A percentile compares a stretch with the other conserved stretches of the same genome.
Evolutionary conservation across 495 filamentous ascomycete species (phyloP).

Genomic region (Chaetomium tenue): DNA sequence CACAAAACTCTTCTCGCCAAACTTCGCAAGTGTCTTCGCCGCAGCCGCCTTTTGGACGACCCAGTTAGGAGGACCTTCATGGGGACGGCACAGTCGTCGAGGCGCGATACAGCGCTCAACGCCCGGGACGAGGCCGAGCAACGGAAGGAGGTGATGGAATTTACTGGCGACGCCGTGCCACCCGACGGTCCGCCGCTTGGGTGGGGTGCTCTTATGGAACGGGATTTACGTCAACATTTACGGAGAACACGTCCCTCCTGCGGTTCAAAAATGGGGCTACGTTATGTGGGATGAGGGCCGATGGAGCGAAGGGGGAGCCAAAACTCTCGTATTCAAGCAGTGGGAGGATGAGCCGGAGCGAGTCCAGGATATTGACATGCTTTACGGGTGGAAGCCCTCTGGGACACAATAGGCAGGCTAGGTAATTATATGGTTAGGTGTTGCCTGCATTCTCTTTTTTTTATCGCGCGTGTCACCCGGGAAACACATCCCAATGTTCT

Average conservation of each 20-base stretch:
- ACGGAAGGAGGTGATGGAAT: neutral
- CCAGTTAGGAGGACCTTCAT: neutral
- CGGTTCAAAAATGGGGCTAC: neutral
- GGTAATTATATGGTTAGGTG: too few species aligned
- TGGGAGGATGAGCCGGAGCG: neutral
- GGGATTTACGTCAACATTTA: neutral
- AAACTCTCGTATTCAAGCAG: neutral
- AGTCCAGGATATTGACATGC: neutral
- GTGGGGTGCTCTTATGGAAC: constrained; percentile 4
- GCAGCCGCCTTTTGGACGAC: neutral
- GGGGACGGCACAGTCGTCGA: neutral
- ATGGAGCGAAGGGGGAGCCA: neutral
- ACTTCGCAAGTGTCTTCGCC: neutral
- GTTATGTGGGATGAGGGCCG: constrained; percentile 9
- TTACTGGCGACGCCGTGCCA: constrained; percentile 3
- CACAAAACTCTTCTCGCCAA: neutral
- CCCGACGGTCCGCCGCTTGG: neutral
- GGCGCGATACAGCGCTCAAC: neutral
- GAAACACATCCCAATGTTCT: too few species aligned
- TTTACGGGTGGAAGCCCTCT: neutral
- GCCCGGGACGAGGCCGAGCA: constrained; percentile 4
- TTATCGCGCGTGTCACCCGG: too few species aligned
- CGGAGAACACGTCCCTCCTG: neutral
- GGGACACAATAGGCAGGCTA: neutral
- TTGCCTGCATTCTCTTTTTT: too few species aligned